Evolutionary conservation across 306 rosid genomes (phyloP).

Genomic region (Cicer judaicum): DNA sequence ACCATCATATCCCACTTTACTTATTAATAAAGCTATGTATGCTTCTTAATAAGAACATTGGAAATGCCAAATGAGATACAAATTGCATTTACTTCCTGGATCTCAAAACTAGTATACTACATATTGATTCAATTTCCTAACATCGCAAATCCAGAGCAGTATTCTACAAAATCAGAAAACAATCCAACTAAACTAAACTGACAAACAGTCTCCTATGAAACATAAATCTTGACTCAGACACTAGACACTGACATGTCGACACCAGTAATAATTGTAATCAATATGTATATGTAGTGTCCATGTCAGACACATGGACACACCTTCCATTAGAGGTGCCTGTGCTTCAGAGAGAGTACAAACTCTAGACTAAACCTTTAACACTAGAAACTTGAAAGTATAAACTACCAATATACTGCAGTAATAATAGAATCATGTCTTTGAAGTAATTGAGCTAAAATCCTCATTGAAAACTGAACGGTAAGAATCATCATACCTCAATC

Average conservation of each 20-base stretch:
- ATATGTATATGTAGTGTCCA: no score
- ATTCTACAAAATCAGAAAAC: constrained; percentile 20
- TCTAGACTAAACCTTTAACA: no score
- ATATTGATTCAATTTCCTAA: background rate
- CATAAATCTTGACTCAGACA: no score
- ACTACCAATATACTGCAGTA: background rate
- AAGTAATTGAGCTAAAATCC: background rate
- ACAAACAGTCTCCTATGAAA: background rate
- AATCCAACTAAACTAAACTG: constrained; percentile 5
- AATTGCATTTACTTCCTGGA: background rate
- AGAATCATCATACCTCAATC: constrained; percentile 67
- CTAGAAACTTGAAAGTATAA: background rate
- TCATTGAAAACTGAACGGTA: background rate
- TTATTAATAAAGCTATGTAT: background rate
- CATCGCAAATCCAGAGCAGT: constrained; percentile 14
- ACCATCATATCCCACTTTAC: background rate
- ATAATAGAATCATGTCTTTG: background rate
- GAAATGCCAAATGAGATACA: constrained; percentile 4
- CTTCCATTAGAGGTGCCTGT: no score
- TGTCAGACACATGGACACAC: no score
- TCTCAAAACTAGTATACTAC: background rate
- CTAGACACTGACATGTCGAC: no score
- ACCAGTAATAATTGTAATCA: no score
- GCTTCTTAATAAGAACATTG: constrained; percentile 5
- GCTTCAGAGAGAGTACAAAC: no score